Conservation (phyloP, 2,329 filamentous ascomycete species). For the Botrytis cinerea region DNA sequence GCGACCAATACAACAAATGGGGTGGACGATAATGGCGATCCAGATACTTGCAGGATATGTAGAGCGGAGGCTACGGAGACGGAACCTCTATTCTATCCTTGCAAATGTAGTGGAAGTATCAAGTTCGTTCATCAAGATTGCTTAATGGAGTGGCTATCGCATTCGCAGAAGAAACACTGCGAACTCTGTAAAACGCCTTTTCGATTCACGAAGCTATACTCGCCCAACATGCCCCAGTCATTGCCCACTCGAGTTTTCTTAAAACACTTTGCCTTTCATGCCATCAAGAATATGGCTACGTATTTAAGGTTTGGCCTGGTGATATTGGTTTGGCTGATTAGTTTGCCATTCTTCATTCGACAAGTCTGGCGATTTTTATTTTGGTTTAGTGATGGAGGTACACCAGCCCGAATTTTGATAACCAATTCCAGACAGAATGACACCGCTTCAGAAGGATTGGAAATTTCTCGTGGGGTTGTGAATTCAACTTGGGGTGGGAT, state of each 20-base stretch:
- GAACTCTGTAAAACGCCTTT: conserved; percentile 99
- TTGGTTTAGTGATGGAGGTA: conserved; percentile 57
- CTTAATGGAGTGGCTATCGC: conserved; percentile 97
- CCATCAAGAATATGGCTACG: conserved; percentile 68
- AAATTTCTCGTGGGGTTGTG: conserved; percentile 34
- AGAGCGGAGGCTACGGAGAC: conserved; percentile 79
- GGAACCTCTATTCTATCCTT: conserved; percentile 93
- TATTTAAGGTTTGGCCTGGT: conserved; percentile 82
- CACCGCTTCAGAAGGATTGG: conserved; percentile 31
- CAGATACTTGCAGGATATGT: conserved; percentile 95
- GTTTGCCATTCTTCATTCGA: conserved; percentile 87
- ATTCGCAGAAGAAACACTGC: conserved; percentile 99
- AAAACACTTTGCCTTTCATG: conserved; percentile 73
- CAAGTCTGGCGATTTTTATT: conserved; percentile 92
- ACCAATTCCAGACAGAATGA: conserved; percentile 27
- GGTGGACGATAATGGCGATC: conserved; percentile 40
- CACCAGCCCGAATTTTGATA: conserved; percentile 29
- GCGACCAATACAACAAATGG: conserved; percentile 44
- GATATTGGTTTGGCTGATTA: conserved; percentile 81
- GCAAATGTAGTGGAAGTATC: conserved; percentile 98
- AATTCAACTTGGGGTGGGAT: conserved; percentile 37
- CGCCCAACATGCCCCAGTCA: conserved; percentile 85
- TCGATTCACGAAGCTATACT: conserved; percentile 96
- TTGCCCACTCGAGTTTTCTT: conserved; percentile 81
- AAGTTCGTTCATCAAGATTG: conserved; percentile 98